phyloP scores from a whole-genome alignment of 2,329 filamentous ascomycete species.

The Aureobasidium zeae region DNA sequence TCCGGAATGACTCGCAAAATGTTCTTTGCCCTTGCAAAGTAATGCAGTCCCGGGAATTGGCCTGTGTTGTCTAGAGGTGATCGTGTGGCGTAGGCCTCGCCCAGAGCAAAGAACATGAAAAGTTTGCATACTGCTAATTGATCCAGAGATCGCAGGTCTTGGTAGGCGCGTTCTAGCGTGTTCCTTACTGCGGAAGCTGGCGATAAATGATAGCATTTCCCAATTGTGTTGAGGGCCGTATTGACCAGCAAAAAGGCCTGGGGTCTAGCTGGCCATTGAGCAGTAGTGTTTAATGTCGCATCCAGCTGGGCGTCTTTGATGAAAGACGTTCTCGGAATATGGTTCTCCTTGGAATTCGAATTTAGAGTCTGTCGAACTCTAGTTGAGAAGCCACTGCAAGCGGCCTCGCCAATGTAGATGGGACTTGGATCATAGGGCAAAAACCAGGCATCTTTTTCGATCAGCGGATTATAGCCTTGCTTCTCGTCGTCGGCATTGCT shows the following conservation, averaged over 20 bases:
- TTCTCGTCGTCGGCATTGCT: conserved; percentile 20
- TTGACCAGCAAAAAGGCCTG: conserved; percentile 33
- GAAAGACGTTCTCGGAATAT: conserved; percentile 30
- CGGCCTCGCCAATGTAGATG: conserved; percentile 31
- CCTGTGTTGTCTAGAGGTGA: conserved; percentile 26
- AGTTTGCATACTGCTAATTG: conserved; percentile 34
- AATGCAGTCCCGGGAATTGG: conserved; percentile 36
- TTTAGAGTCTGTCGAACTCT: conserved; percentile 28
- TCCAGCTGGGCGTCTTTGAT: conserved; percentile 27
- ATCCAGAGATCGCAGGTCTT: conserved; percentile 28
- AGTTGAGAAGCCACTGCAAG: conserved; percentile 32
- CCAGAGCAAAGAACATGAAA: conserved; percentile 39
- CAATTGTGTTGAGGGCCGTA: conserved; percentile 35
- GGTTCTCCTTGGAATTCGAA: conserved; percentile 22
- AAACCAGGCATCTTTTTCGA: conserved; percentile 32
- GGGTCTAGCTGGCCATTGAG: conserved; percentile 33
- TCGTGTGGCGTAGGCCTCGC: conserved; percentile 39
- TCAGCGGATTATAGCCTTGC: conserved; percentile 27
- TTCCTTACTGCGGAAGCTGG: conserved; percentile 32
- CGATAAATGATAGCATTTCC: conserved; percentile 36
- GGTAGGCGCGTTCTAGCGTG: conserved; percentile 32
- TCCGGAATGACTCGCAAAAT: conserved; percentile 35
- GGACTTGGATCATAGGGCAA: conserved; percentile 26
- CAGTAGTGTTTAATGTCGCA: conserved; percentile 28
- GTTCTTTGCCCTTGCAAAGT: conserved; percentile 35